These are phyloP conservation scores for Fusarium foetens DNA, from an alignment of 2,329 filamentous ascomycete species.

Conservation along the genomic window DNA sequence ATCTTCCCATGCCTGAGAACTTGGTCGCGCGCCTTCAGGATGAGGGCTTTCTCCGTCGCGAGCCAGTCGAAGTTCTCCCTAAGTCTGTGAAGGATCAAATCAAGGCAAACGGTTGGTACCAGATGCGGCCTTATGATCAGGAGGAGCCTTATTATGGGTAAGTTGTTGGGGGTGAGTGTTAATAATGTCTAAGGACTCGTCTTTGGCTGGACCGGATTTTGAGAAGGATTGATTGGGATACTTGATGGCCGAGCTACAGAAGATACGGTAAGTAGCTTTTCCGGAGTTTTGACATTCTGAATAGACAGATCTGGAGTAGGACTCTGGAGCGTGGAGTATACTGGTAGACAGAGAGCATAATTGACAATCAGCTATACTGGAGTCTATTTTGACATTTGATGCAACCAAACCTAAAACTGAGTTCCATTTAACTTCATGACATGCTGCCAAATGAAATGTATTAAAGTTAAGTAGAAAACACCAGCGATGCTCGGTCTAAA, in stretches of 20 bases:
- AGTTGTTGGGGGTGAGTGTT: background rate
- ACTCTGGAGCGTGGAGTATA: no score
- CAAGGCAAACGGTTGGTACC: background rate
- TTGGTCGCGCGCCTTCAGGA: background rate
- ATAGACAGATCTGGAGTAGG: background rate
- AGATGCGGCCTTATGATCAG: constrained; percentile 3
- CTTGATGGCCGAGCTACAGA: no score
- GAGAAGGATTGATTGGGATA: background rate
- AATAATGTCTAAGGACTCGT: background rate
- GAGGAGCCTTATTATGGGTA: background rate
- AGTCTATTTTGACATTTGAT: background rate
- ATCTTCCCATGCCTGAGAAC: background rate
- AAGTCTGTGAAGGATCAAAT: background rate
- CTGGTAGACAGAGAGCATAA: background rate
- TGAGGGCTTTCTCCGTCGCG: background rate
- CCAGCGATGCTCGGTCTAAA: rapidly evolving
- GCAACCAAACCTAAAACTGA: no score
- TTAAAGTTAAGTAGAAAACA: rapidly evolving
- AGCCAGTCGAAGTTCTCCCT: background rate
- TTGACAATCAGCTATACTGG: background rate
- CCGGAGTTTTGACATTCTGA: background rate
- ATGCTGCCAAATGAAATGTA: background rate
- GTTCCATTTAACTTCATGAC: rapidly evolving
- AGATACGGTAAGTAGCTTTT: background rate
- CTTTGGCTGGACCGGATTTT: background rate